Percentiles rank a stretch among this genome's conserved stretches.
Evolutionary conservation across 305 asterid genomes (phyloP).

Genomic region (Fraxinus angustifolia): DNA sequence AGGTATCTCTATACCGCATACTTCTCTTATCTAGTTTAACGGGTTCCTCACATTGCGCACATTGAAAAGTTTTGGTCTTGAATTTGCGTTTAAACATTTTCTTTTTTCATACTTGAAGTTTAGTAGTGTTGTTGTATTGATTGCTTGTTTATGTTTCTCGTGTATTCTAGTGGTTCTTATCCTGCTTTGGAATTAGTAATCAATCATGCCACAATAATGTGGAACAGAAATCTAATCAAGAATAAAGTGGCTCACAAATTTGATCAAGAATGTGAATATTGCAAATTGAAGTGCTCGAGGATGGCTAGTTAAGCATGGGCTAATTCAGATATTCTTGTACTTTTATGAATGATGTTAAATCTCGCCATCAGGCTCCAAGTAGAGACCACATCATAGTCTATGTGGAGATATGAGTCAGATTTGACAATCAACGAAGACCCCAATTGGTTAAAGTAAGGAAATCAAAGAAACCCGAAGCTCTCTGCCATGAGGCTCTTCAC

Average conservation of each 20-base stretch:
- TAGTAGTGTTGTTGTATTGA: background rate
- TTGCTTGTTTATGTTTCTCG: background rate
- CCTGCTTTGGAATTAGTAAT: background rate
- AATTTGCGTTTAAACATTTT: background rate
- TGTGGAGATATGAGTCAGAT: too few relatives aligned
- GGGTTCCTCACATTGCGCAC: background rate
- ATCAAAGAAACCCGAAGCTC: too few relatives aligned
- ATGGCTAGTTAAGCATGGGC: background rate
- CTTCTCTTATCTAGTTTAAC: background rate
- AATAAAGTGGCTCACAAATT: background rate
- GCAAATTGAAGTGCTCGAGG: background rate
- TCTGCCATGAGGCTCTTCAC: too few relatives aligned
- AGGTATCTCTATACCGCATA: constrained; percentile 25
- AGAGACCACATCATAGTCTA: too few relatives aligned
- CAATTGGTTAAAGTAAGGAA: too few relatives aligned
- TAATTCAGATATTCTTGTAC: background rate
- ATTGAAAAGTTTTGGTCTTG: background rate
- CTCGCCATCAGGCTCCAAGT: too few relatives aligned
- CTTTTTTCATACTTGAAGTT: background rate
- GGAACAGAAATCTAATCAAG: background rate
- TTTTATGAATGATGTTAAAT: background rate
- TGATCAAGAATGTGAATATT: background rate
- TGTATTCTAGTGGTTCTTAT: background rate
- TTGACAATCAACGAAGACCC: too few relatives aligned
- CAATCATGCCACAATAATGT: background rate